phyloP scores from a whole-genome alignment of 306 rosid genomes.

The Cercis canadensis region DNA sequence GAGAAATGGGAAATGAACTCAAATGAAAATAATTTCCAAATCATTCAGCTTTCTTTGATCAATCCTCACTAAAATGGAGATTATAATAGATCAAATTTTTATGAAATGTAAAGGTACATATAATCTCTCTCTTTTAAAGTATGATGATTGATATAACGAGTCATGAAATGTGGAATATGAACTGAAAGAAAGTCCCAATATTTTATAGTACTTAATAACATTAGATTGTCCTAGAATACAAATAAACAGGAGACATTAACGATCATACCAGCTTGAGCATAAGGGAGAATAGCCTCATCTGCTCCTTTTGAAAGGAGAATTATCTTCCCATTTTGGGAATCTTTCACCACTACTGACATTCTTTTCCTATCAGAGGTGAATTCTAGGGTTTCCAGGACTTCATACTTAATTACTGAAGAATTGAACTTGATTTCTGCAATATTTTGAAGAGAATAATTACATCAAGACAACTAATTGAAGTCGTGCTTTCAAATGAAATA shows the following conservation, averaged over 20 bases:
- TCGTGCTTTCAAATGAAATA: constrained; percentile 32
- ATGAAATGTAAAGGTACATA: no score
- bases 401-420: constrained; percentile 68
- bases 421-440: constrained; percentile 89
- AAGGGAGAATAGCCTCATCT: constrained; percentile 93
- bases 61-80: background rate
- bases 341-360: constrained; percentile 89
- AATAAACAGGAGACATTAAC: background rate
- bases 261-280: constrained; percentile 69
- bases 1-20: no score
- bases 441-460: constrained; percentile 35
- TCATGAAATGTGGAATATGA: background rate
- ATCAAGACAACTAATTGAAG: constrained; percentile 39
- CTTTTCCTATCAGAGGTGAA: constrained; percentile 98
- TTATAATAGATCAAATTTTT: no score
- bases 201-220: no score
- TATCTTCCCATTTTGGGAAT: constrained; percentile 87
- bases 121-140: background rate
- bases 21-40: background rate
- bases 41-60: background rate
- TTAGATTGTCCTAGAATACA: no score
- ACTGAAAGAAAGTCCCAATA: background rate
- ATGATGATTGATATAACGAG: background rate
- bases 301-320: constrained; percentile 94
- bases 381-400: constrained; percentile 89